Evolutionary conservation across 2,329 filamentous ascomycete genomes (phyloP).

Genomic region (Diaporthe longicolla): DNA sequence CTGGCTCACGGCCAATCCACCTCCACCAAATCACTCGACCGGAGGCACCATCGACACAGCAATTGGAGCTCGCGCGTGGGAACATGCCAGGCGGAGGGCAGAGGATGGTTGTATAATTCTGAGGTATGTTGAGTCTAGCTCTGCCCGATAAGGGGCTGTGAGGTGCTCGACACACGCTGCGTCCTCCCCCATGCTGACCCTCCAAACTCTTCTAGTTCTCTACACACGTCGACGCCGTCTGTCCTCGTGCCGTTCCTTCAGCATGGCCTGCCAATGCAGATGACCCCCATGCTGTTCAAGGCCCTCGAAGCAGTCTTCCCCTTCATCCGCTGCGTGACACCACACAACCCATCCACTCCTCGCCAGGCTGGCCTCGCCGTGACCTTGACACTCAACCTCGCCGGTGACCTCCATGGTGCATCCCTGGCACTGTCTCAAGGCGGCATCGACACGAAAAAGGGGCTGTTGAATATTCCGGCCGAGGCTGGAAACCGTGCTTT

Average conservation of each 20-base stretch:
- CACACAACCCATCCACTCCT: constrained; percentile 87
- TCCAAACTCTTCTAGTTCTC: constrained; percentile 70
- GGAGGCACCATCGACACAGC: constrained; percentile 86
- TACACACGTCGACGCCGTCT: constrained; percentile 90
- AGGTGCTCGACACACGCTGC: neutral
- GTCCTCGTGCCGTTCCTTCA: constrained; percentile 82
- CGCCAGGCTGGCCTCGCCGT: constrained; percentile 86
- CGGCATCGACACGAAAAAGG: constrained; percentile 86
- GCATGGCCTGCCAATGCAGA: constrained; percentile 81
- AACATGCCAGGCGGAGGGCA: constrained; percentile 92
- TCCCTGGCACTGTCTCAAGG: constrained; percentile 85
- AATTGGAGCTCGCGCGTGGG: constrained; percentile 88
- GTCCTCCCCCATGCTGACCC: constrained; percentile 41
- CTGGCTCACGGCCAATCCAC: constrained; percentile 86
- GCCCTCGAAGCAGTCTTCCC: constrained; percentile 86
- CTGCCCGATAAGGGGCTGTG: constrained; percentile 39
- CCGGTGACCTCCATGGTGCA: constrained; percentile 83
- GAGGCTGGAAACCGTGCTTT: constrained; percentile 91
- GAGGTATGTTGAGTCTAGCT: constrained; percentile 71
- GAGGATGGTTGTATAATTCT: constrained; percentile 95
- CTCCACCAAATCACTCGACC: constrained; percentile 75
- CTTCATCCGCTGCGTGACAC: constrained; percentile 89
- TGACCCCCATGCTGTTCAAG: constrained; percentile 82
- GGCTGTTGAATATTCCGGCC: constrained; percentile 83
- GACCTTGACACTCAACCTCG: constrained; percentile 84